phyloP scores from a whole-genome alignment of 2,329 filamentous ascomycete genomes.

The Aspergillus novoparasiticus region DNA sequence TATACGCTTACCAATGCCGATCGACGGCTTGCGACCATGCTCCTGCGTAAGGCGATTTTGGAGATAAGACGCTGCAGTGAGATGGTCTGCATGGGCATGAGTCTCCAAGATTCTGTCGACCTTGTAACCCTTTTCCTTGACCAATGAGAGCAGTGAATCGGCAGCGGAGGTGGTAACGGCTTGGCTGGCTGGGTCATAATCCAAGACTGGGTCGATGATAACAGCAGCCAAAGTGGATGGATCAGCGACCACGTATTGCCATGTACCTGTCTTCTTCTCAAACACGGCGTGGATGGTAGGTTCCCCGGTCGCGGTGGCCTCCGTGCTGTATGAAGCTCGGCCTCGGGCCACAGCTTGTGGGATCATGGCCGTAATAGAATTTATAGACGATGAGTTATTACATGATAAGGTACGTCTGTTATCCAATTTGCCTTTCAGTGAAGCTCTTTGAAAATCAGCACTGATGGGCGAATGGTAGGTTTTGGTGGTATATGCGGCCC shows the following conservation, averaged over 20 bases:
- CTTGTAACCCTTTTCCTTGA: constrained; percentile 50
- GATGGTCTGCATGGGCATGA: constrained; percentile 55
- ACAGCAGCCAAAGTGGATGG: constrained; percentile 51
- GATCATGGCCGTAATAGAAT: neutral
- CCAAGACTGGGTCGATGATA: constrained; percentile 65
- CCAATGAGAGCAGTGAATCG: constrained; percentile 52
- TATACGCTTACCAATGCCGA: constrained; percentile 63
- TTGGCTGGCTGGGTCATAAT: constrained; percentile 53
- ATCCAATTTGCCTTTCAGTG: neutral
- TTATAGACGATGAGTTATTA: neutral
- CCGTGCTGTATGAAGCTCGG: neutral
- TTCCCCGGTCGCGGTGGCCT: constrained; percentile 6
- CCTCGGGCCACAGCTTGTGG: neutral
- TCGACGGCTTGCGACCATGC: constrained; percentile 44
- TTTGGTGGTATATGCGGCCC: neutral
- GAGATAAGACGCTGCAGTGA: constrained; percentile 62
- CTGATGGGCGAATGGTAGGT: neutral
- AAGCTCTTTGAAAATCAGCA: neutral
- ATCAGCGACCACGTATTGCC: constrained; percentile 65
- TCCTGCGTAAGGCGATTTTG: constrained; percentile 46
- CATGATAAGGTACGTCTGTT: neutral
- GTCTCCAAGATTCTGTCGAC: constrained; percentile 62
- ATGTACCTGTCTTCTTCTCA: constrained; percentile 54
- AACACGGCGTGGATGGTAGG: constrained; percentile 35
- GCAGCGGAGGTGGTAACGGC: constrained; percentile 55